phyloP scores from a whole-genome alignment of 805 yeast genomes.

The Vanderwaltozyma polyspora region DNA sequence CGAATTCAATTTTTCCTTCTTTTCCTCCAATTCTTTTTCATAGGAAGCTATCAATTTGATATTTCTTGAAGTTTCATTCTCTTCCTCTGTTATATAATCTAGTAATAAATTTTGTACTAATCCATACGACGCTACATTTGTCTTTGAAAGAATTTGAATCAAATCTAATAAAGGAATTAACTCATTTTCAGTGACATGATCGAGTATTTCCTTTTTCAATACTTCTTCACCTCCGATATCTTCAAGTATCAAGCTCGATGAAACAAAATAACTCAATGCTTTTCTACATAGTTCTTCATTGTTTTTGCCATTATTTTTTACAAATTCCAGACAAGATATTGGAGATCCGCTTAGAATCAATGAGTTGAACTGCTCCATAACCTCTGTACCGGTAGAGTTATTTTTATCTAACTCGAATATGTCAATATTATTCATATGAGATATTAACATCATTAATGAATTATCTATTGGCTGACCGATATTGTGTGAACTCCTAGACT shows the following conservation, averaged over 20 bases:
- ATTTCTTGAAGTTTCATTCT: conserved; percentile 58
- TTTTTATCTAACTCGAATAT: no score
- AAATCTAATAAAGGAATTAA: conserved; percentile 67
- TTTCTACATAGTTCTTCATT: conserved; percentile 57
- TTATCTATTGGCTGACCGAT: conserved; percentile 15
- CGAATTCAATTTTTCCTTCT: conserved; percentile 41
- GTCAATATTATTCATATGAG: conserved; percentile 31
- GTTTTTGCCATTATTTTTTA: conserved; percentile 47
- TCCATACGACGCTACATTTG: conserved; percentile 59
- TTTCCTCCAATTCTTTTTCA: conserved; percentile 49
- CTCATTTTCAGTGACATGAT: conserved; percentile 39
- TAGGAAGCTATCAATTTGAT: conserved; percentile 56
- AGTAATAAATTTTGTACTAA: conserved; percentile 58
- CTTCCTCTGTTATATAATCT: conserved; percentile 47
- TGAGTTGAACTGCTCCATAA: conserved; percentile 47
- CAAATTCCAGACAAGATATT: conserved; percentile 42
- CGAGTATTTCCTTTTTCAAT: conserved; percentile 36
- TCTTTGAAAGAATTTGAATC: conserved; percentile 52
- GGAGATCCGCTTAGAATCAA: conserved; percentile 49
- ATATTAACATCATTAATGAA: conserved; percentile 28
- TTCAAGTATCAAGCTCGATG: conserved; percentile 40
- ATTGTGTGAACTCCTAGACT: conserved; percentile 1
- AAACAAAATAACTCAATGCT: conserved; percentile 53
- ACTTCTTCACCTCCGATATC: conserved; percentile 42
- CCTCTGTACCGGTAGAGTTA: no score